Evolutionary conservation across 1,284 basidiomycete species (phyloP), one percentile per base, ranked within the genome.

Genomic region (Boletus smithii): DNA sequence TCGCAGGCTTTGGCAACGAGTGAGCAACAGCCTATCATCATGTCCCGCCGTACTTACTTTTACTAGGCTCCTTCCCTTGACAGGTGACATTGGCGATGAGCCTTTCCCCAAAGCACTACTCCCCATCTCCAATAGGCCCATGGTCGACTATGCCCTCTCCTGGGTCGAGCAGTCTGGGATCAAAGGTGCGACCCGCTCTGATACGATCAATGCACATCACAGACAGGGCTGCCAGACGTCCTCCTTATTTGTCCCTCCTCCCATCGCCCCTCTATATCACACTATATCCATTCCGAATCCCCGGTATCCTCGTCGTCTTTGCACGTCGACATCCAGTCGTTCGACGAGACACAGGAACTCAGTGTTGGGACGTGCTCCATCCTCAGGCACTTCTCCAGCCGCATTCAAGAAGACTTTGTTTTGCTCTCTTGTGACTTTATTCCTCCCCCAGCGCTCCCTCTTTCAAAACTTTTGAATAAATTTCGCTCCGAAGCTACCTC

Each of bases 381-480:
- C 30, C 75, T 91, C 45, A 74, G 79, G 34, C 80, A 87, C 60
- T 87, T 90, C 60, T 73, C 85, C 3, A 68, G 61, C 41, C 80
- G 83, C 40, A 88, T 91, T 50, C 72, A 76, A 48, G 78, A 83
- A 59, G 94, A 97, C 67, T 93, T 97, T 66, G 79, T 97, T 33
- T 68, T 97, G n/a, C 76, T 95, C 1, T 88, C 94, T 2, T 95
- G 92, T 66, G 94, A 97, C 68, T 87, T 97, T 46, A 77, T 93
- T 16, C 84, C 92, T 9, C 86, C 91, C 0, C 73, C 83, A 1
- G 70, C 79, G 0, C 75, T 95, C 22, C 74, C 87, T 6, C 76
- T 97, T 17, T 77, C 78, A 24, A 73, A 70, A 0, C 69, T 97
- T 1, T 72, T 97, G 29, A 85, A 97, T 68, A 85, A 83, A 59